These are phyloP conservation scores for Bryopsis sp. DNA, from an alignment of 139 green algal genomes.

Conservation along the genomic window DNA sequence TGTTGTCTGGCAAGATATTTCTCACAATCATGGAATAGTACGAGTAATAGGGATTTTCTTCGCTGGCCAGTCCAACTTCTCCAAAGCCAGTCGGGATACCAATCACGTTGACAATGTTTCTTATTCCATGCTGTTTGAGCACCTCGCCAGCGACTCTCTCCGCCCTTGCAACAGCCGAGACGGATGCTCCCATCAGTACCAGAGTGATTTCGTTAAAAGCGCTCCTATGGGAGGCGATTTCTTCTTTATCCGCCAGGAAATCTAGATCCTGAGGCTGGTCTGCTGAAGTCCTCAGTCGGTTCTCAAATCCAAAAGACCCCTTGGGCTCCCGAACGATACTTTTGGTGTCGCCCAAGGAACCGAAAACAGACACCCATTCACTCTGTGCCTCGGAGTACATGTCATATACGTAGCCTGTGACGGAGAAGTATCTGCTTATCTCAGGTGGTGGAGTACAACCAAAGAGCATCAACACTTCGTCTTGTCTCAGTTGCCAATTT, in stretches of 20 bases:
- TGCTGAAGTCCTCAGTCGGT: background rate
- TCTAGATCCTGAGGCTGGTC: too few species aligned
- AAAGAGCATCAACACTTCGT: background rate
- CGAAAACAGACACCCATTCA: background rate
- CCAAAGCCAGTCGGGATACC: background rate
- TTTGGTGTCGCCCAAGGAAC: background rate
- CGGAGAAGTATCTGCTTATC: background rate
- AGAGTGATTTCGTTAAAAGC: constrained; percentile 1
- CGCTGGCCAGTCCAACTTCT: background rate
- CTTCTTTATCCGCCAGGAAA: background rate
- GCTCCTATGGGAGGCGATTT: too few species aligned
- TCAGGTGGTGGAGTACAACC: background rate
- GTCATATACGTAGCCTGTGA: background rate
- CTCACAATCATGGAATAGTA: background rate
- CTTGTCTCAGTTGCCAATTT: background rate
- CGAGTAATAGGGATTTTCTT: background rate
- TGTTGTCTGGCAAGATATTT: background rate
- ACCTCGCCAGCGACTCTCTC: background rate
- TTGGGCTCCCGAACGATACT: background rate
- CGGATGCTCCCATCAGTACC: background rate
- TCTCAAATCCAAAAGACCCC: background rate
- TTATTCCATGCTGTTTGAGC: background rate
- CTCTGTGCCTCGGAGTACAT: background rate
- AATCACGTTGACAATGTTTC: background rate
- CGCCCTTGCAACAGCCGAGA: background rate